These are phyloP conservation scores for Fusarium tanahbumbuense DNA, from an alignment of 2,329 filamentous ascomycete species.

Conservation along the genomic window DNA sequence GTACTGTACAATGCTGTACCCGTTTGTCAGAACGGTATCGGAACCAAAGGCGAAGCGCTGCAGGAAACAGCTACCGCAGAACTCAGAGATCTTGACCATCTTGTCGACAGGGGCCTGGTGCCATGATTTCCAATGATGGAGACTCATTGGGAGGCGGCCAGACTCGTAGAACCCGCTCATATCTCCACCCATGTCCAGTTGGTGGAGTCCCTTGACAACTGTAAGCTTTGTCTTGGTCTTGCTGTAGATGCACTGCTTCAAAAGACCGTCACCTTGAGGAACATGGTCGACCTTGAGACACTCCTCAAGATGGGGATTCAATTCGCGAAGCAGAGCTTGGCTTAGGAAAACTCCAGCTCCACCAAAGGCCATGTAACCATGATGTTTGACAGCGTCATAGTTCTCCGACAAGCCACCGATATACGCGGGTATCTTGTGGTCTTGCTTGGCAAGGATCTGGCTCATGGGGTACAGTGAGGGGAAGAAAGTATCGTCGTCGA, in stretches of 20 bases:
- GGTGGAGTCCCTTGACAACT: constrained; percentile 65
- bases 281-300: constrained; percentile 56
- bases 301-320: constrained; percentile 60
- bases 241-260: constrained; percentile 67
- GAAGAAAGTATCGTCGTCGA: constrained; percentile 75
- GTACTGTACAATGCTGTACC: constrained; percentile 67
- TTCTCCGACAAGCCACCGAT: constrained; percentile 70
- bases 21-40: constrained; percentile 67
- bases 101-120: constrained; percentile 62
- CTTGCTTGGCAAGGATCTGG: constrained; percentile 59
- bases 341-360: constrained; percentile 71
- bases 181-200: constrained; percentile 67
- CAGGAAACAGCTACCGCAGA: constrained; percentile 71
- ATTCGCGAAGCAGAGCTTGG: constrained; percentile 60
- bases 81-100: constrained; percentile 60
- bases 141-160: constrained; percentile 63
- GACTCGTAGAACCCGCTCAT: constrained; percentile 70
- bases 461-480: constrained; percentile 64
- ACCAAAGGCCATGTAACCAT: constrained; percentile 70
- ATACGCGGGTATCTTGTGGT: constrained; percentile 63
- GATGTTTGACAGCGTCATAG: constrained; percentile 61
- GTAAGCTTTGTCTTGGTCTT: constrained; percentile 67
- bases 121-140: constrained; percentile 75
- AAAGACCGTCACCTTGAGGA: constrained; percentile 64
- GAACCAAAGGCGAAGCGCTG: constrained; percentile 63